Conservation (phyloP, 176 grass and related monocot species). For the Avena atlantica region DNA sequence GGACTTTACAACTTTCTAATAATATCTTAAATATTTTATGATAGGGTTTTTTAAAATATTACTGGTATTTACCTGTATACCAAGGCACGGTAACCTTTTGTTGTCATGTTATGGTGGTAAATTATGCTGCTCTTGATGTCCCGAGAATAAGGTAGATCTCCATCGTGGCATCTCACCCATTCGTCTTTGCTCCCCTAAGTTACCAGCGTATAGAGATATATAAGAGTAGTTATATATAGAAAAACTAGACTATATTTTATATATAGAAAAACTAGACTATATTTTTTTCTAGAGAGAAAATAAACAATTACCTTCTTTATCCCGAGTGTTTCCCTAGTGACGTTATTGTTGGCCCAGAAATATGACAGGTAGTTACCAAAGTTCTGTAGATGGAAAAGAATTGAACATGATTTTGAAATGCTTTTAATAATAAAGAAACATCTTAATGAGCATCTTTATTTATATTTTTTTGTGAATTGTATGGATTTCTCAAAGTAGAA, state of each 20-base stretch:
- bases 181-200: conserved; percentile 50
- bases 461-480: too few species aligned
- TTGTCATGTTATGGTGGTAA: conserved; percentile 52
- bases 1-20: background rate
- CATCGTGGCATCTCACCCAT: conserved; percentile 47
- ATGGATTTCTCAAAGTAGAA: too few species aligned
- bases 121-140: conserved; percentile 36
- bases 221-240: too few species aligned
- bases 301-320: conserved; percentile 36
- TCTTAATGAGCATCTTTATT: background rate
- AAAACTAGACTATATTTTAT: background rate
- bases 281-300: background rate
- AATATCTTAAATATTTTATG: background rate
- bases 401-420: background rate
- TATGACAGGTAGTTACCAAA: conserved; percentile 50
- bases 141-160: background rate
- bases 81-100: conserved; percentile 48
- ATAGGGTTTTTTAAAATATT: background rate
- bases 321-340: conserved; percentile 28
- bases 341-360: conserved; percentile 56
- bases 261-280: background rate
- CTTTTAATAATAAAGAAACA: background rate
- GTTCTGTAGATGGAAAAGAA: conserved; percentile 19
- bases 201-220: background rate
- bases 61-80: conserved; percentile 42